Conservation (phyloP, 352 stramenopile species). For the Thalassiosira exigua region DNA sequence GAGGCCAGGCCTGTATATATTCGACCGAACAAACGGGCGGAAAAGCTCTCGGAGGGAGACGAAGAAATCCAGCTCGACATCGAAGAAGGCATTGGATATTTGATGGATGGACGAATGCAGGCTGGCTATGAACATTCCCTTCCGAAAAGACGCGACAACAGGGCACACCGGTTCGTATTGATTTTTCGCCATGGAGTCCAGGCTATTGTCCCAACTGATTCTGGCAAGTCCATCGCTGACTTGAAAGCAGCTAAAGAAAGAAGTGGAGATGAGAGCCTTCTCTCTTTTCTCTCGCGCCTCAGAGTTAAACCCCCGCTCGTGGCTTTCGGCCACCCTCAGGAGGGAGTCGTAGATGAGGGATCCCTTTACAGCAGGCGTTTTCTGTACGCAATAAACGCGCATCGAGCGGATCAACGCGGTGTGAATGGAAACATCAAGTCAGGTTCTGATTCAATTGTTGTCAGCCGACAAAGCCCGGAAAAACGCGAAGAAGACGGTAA, state of each 20-base stretch:
- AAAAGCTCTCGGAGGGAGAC: conserved; percentile 45
- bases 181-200: conserved; percentile 52
- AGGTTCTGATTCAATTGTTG: conserved; percentile 62
- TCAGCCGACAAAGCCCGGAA: conserved; percentile 34
- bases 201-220: conserved; percentile 31
- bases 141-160: conserved; percentile 35
- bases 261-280: conserved; percentile 15
- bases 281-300: conserved; percentile 30
- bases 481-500: conserved; percentile 58
- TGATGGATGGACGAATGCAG: conserved; percentile 58
- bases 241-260: too few relatives aligned
- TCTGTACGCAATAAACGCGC: conserved; percentile 30
- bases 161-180: conserved; percentile 43
- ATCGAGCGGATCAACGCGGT: conserved; percentile 53
- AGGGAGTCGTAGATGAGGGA: conserved; percentile 29
- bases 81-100: conserved; percentile 52
- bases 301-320: conserved; percentile 34
- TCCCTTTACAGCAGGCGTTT: conserved; percentile 32
- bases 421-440: conserved; percentile 54
- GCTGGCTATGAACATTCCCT: conserved; percentile 60
- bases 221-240: conserved; percentile 24
- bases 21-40: conserved; percentile 41
- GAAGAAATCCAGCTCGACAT: conserved; percentile 64
- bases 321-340: conserved; percentile 41
- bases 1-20: conserved; percentile 43